phyloP scores from a whole-genome alignment of 306 rosid species.

The Hippophae gyantsensis region DNA sequence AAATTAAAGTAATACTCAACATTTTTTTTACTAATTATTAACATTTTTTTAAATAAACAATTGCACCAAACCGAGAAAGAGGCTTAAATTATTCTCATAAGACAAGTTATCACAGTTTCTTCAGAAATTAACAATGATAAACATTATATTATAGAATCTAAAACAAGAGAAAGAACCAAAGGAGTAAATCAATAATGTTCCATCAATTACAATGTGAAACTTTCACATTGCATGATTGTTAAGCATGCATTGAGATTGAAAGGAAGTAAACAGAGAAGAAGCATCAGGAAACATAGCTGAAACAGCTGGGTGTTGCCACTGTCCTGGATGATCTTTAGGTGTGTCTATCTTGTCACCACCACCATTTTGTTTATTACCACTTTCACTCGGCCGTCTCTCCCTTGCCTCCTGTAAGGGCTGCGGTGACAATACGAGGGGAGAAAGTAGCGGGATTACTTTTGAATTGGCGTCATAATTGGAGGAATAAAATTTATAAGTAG shows the following conservation, averaged over 20 bases:
- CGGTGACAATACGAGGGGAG: conserved; percentile 52
- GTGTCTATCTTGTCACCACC: conserved; percentile 2
- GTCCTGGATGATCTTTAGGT: conserved; percentile 9
- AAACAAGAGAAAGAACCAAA: too few relatives aligned
- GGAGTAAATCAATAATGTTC: too few relatives aligned
- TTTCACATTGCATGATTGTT: conserved; percentile 35
- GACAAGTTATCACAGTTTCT: too few relatives aligned
- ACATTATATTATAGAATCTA: too few relatives aligned
- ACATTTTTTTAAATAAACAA: too few relatives aligned
- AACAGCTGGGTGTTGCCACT: conserved; percentile 60
- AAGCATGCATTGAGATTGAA: conserved; percentile 49
- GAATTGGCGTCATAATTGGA: conserved; percentile 23
- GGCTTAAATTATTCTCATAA: too few relatives aligned
- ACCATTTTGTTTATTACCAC: not conserved
- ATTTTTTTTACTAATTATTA: too few relatives aligned
- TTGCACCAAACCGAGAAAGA: too few relatives aligned
- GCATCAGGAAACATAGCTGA: conserved; percentile 31
- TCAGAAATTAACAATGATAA: too few relatives aligned
- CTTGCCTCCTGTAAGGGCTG: conserved; percentile 19
- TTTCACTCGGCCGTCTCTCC: conserved; percentile 9
- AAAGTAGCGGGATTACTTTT: conserved; percentile 56
- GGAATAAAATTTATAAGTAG: conserved; percentile 1
- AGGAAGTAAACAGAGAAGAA: conserved; percentile 34
- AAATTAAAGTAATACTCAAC: too few relatives aligned
- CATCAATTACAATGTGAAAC: not conserved